Conservation (phyloP, 306 rosid genomes). For the Sesbania bispinosa region DNA sequence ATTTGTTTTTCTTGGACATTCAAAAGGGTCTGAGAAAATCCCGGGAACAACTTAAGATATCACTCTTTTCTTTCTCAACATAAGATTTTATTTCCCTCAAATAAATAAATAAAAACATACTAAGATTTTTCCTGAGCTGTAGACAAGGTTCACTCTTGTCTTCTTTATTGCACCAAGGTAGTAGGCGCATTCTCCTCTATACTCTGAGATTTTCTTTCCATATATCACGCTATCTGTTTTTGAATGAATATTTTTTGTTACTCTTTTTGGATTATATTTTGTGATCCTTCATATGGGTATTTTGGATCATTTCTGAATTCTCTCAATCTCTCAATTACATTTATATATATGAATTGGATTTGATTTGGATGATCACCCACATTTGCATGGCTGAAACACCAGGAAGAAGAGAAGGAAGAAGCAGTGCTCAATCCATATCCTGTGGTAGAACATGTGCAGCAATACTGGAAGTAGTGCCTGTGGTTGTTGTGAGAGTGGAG, state of each 20-base stretch:
- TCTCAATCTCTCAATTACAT: not conserved
- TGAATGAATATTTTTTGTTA: slow-evolving; percentile 31
- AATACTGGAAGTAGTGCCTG: slow-evolving; percentile 14
- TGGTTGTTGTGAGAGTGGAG: slow-evolving; percentile 14
- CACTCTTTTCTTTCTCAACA: too few species aligned
- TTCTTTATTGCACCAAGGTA: slow-evolving; percentile 21
- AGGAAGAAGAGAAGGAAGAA: too few species aligned
- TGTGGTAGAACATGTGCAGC: slow-evolving; percentile 40
- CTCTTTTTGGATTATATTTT: slow-evolving; percentile 38
- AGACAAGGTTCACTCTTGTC: too few species aligned
- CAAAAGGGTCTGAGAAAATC: slow-evolving; percentile 43
- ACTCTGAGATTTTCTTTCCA: slow-evolving; percentile 37
- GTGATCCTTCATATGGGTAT: slow-evolving; percentile 32
- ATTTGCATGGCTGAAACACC: too few species aligned
- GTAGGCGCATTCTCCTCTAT: too few species aligned
- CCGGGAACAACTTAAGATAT: slow-evolving; percentile 30
- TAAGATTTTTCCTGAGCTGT: slow-evolving; percentile 18
- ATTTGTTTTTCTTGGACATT: slow-evolving; percentile 30
- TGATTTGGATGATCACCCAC: not conserved
- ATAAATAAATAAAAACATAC: too few species aligned
- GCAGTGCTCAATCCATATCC: too few species aligned
- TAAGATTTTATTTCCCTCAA: too few species aligned
- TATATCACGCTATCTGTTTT: slow-evolving; percentile 26
- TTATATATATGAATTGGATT: not conserved
- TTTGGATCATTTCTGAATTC: slow-evolving; percentile 23